These are phyloP conservation scores for Isatis tinctoria DNA, from an alignment of 345 rosid species.

Conservation along the genomic window DNA sequence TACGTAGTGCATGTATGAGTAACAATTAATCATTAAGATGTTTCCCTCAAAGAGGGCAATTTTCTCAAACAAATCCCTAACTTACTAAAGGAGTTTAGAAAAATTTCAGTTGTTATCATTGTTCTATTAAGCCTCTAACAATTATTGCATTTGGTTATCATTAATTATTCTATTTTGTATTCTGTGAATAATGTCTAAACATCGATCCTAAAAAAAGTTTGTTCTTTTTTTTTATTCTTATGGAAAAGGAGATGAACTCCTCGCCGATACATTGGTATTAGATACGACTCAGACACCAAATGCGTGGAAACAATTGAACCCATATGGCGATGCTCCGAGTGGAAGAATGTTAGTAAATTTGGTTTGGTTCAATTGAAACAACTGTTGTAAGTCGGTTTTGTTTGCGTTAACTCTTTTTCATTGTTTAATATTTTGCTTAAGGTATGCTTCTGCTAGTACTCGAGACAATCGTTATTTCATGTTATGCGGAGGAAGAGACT, in stretches of 20 bases:
- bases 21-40: background rate
- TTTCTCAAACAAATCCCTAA: background rate
- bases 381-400: background rate
- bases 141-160: background rate
- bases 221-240: background rate
- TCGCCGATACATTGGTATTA: conserved; percentile 80
- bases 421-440: conserved; percentile 2
- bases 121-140: background rate
- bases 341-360: conserved; percentile 68
- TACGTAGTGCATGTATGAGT: too few relatives aligned
- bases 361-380: background rate
- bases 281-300: conserved; percentile 65
- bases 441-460: conserved; percentile 81
- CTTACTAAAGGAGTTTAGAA: background rate
- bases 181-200: background rate
- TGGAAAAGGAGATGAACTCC: conserved; percentile 53
- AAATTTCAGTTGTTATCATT: background rate
- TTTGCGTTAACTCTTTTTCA: background rate
- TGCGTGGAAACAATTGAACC: conserved; percentile 65
- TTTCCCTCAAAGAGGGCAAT: background rate
- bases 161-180: background rate
- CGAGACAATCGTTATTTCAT: conserved; percentile 75
- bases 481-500: conserved; percentile 83
- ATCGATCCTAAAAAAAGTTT: background rate
- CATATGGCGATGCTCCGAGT: conserved; percentile 65